phyloP scores from a whole-genome alignment of 2,329 filamentous ascomycete genomes.

The Diplodia scrobiculata region DNA sequence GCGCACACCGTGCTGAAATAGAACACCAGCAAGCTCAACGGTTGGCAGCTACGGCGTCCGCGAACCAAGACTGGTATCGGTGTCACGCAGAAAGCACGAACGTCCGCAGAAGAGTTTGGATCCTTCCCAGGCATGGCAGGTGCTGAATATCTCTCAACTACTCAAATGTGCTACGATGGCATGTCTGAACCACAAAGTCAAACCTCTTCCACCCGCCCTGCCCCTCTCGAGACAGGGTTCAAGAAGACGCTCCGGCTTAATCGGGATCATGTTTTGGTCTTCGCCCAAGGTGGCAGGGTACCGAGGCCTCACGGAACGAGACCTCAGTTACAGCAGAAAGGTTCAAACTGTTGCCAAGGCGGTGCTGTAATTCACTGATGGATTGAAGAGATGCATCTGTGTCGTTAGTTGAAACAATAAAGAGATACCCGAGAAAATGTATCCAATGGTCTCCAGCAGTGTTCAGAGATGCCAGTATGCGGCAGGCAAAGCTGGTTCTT shows the following conservation, averaged over 20 bases:
- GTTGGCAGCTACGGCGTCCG: background rate
- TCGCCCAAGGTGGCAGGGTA: slow-evolving; percentile 75
- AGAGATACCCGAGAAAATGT: background rate
- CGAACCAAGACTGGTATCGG: background rate
- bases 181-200: slow-evolving; percentile 95
- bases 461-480: background rate
- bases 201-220: slow-evolving; percentile 84
- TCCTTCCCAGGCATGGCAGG: background rate
- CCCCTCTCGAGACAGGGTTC: slow-evolving; percentile 77
- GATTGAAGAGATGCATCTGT: slow-evolving; percentile 22
- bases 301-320: slow-evolving; percentile 70
- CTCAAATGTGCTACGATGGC: background rate
- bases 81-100: background rate
- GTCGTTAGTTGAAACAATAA: background rate
- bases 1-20: slow-evolving; percentile 93
- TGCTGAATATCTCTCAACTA: background rate
- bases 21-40: slow-evolving; percentile 38
- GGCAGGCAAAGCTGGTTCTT: too few species aligned
- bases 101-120: background rate
- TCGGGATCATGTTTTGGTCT: slow-evolving; percentile 75
- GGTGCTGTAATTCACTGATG: slow-evolving; percentile 31
- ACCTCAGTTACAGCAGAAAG: slow-evolving; percentile 61
- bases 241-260: slow-evolving; percentile 99
- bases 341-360: slow-evolving; percentile 57
- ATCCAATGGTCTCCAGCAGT: background rate